phyloP scores from a whole-genome alignment of 1,284 basidiomycete species.

The Fomitopsis palustris region DNA sequence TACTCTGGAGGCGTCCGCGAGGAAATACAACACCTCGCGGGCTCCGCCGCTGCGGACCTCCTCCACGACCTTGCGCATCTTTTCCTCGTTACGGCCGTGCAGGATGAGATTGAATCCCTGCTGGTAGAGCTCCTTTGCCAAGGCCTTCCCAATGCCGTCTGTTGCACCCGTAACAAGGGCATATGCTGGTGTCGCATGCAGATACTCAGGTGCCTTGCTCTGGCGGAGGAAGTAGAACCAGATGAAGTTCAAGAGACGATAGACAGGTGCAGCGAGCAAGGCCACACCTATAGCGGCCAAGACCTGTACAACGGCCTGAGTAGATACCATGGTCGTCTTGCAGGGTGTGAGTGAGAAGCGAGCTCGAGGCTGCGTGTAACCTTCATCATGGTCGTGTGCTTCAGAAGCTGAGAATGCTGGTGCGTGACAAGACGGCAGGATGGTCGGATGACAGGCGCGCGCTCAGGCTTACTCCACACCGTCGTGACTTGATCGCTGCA shows the following conservation, averaged over 20 bases:
- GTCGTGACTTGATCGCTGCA: too few species aligned
- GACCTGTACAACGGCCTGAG: conserved; percentile 2
- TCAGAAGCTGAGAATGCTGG: background rate
- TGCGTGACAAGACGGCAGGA: background rate
- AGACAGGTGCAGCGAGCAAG: conserved; percentile 14
- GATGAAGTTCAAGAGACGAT: conserved; percentile 19
- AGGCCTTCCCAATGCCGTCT: conserved; percentile 29
- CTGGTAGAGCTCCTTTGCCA: conserved; percentile 25
- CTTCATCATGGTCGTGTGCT: background rate
- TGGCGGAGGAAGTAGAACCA: conserved; percentile 28
- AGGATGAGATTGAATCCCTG: conserved; percentile 29
- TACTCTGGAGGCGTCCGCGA: conserved; percentile 22
- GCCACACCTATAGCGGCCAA: conserved; percentile 12
- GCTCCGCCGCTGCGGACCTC: conserved; percentile 14
- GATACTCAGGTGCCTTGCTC: conserved; percentile 18
- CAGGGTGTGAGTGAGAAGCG: background rate
- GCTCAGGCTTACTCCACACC: too few species aligned
- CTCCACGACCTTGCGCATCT: conserved; percentile 22
- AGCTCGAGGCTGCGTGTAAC: background rate
- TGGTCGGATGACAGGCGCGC: background rate
- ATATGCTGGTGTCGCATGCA: conserved; percentile 23
- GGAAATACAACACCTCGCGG: conserved; percentile 23
- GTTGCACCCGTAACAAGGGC: conserved; percentile 29
- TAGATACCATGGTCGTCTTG: conserved; percentile 1
- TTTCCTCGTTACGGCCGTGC: conserved; percentile 27